phyloP scores from a whole-genome alignment of 257 asterid genomes.

The Nicotiana benthamiana region DNA sequence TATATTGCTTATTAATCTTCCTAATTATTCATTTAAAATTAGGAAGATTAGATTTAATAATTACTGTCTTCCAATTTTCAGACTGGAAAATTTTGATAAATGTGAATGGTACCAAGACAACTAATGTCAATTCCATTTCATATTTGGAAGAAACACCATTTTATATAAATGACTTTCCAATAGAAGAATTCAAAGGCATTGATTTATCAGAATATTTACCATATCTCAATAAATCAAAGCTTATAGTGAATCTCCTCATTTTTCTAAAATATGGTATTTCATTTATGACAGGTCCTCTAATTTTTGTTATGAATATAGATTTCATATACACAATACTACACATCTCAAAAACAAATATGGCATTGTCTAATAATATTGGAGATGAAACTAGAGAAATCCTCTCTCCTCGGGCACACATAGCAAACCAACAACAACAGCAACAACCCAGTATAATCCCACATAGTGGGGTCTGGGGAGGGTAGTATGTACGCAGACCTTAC shows the following conservation, averaged over 20 bases:
- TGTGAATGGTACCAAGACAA: neutral
- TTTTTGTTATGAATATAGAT: neutral
- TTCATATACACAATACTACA: neutral
- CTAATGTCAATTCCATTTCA: neutral
- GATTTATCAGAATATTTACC: neutral
- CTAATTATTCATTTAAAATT: neutral
- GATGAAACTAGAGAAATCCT: constrained; percentile 7
- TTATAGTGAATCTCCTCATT: neutral
- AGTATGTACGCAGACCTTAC: too few relatives aligned
- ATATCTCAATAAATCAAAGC: neutral
- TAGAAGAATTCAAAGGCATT: neutral
- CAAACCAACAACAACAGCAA: too few relatives aligned
- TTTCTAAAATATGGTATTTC: neutral
- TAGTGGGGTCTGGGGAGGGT: too few relatives aligned
- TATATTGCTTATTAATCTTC: neutral
- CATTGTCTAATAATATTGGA: neutral
- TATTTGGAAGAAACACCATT: neutral
- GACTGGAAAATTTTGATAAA: neutral
- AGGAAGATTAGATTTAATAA: neutral
- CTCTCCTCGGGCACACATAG: constrained; percentile 19
- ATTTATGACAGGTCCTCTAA: neutral
- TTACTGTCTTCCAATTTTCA: neutral
- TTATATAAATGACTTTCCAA: neutral
- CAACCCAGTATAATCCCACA: too few relatives aligned
- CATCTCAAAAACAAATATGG: constrained; percentile 6